Conservation (phyloP, 1,284 basidiomycete species). For the Cryptococcus jaspeensis region DNA sequence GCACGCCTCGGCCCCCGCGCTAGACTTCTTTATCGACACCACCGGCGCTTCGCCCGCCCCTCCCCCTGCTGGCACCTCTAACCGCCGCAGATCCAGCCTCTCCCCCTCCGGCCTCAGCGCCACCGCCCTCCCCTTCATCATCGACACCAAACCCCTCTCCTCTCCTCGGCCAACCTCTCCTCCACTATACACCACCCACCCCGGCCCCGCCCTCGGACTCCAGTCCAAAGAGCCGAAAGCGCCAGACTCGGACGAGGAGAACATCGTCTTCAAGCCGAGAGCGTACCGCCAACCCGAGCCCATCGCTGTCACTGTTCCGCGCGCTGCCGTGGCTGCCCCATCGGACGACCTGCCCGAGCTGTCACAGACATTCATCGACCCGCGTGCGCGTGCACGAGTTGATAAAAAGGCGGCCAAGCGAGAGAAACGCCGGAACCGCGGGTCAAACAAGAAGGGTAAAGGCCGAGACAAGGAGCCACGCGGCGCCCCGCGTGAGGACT, state of each 20-base stretch:
- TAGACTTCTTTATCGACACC: too few relatives aligned
- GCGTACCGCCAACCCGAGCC: conserved; percentile 31
- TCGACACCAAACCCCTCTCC: conserved; percentile 6
- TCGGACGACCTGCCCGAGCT: neutral
- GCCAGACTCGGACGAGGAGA: conserved; percentile 33
- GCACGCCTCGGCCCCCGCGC: too few relatives aligned
- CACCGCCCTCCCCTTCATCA: too few relatives aligned
- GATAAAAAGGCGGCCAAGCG: conserved; percentile 32
- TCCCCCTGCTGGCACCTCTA: too few relatives aligned
- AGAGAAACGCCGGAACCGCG: conserved; percentile 28
- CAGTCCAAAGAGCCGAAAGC: too few relatives aligned
- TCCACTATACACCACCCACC: conserved; percentile 27
- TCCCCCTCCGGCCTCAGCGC: too few relatives aligned
- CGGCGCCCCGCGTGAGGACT: conserved; percentile 33
- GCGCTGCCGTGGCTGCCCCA: neutral
- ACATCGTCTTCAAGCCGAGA: conserved; percentile 44
- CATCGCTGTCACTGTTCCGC: conserved; percentile 23
- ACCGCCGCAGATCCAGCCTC: too few relatives aligned
- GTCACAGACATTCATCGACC: conserved; percentile 20
- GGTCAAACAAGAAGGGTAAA: conserved; percentile 15
- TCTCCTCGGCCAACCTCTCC: conserved; percentile 25
- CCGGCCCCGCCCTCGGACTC: too few relatives aligned
- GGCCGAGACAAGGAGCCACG: conserved; percentile 10
- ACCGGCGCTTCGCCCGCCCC: too few relatives aligned
- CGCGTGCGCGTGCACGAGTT: conserved; percentile 14